Percentiles rank a stretch among this genome's conserved stretches.
Evolutionary conservation across 345 rosid species (phyloP).

Genomic region (Populus nigra): DNA sequence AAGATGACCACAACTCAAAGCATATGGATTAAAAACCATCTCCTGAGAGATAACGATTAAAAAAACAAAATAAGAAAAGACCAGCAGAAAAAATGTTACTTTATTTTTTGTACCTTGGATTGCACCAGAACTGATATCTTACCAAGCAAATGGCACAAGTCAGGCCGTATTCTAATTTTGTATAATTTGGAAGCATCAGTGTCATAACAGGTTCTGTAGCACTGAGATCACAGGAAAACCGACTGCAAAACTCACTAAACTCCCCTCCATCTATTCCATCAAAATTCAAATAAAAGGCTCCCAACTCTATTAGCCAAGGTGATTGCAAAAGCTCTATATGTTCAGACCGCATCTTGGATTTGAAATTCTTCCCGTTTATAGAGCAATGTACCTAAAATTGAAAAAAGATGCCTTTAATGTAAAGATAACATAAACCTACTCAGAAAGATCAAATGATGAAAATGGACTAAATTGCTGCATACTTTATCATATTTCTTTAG

Average conservation of each 20-base stretch:
- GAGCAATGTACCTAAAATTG: conserved; percentile 74
- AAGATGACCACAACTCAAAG: conserved; percentile 86
- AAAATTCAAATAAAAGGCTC: conserved; percentile 78
- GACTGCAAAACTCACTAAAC: conserved; percentile 42
- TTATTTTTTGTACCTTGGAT: background rate
- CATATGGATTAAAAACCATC: conserved; percentile 75
- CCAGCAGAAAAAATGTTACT: background rate
- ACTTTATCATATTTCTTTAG: conserved; percentile 96
- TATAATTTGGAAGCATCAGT: conserved; percentile 58
- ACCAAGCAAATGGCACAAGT: conserved; percentile 89
- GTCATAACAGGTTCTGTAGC: conserved; percentile 51
- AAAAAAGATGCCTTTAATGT: background rate
- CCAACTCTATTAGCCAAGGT: conserved; percentile 94
- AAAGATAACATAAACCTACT: conserved; percentile 3
- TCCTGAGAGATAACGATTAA: conserved; percentile 43
- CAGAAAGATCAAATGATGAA: background rate
- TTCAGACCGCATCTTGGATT: conserved; percentile 73
- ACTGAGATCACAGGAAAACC: conserved; percentile 56
- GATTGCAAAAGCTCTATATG: conserved; percentile 86
- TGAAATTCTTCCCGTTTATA: conserved; percentile 71
- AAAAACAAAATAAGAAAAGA: background rate
- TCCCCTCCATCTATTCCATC: conserved; percentile 46
- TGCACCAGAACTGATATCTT: conserved; percentile 17
- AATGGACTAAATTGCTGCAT: conserved; percentile 8
- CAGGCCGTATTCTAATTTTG: conserved; percentile 65